Evolutionary conservation across 306 rosid genomes (phyloP), one percentile per base, ranked within the genome.

Genomic region (Pachyrhizus erosus): DNA sequence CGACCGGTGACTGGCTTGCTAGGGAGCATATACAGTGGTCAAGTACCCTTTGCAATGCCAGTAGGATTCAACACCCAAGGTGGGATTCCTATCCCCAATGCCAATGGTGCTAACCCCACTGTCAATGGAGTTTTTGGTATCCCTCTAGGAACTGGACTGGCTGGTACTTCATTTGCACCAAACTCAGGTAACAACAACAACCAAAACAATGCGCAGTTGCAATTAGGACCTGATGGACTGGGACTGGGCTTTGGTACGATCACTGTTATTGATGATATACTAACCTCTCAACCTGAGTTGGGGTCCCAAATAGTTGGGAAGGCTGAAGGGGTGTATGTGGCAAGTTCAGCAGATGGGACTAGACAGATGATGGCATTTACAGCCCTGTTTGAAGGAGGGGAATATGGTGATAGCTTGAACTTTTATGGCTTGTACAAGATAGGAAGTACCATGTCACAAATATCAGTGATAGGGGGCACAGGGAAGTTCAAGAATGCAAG

Each of bases 291-390:
- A 14, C 99, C 92, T 2, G 98, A 93, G 78, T 9, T 90, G 76
- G 99, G 94, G 48, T 95, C 99, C 0, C 98, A 89, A 13, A 80
- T 83, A 2, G 68, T 93, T 29, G 96, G 96, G 54, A 87, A 86
- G 80, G 97, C 94, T 27, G 96, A 89, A 42, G 98, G 96, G 6
- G 96, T 93, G 14, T 95, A 95, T 77, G 92, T 93, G 81, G 99
- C 98, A 15, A 91, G 96, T 73, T 93, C 98, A 2, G 97, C 91
- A 24, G 92, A 93, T 83, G 96, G 97, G 76, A 69, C 81, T 18
- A 57, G 89, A 20, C 95, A 93, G 88, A 95, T 95, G 98, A 92
- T 95, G 97, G 86, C 87, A 3, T 93, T 93, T 43, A 95, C 98
- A 42, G 94, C 93, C 5, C 34, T 93, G 86, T 84, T 95, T 79